These are phyloP conservation scores for Exophiala sp. DNA, from an alignment of 2,329 filamentous ascomycete genomes.

Conservation along the genomic window DNA sequence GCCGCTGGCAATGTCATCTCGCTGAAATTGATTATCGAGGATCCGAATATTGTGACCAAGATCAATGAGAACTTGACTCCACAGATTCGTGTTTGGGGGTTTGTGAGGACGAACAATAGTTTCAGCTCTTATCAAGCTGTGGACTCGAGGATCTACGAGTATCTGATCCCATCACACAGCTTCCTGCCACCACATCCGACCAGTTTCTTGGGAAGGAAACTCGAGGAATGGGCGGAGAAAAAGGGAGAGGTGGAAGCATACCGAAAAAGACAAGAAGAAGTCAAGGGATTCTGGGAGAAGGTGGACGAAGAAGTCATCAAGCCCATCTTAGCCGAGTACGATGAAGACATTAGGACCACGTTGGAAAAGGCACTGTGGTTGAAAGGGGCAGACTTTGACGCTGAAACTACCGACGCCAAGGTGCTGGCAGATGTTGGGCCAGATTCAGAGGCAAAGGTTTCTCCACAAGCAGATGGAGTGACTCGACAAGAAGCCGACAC, in stretches of 20 bases:
- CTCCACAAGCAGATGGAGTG: background rate
- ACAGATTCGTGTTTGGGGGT: conserved; percentile 94
- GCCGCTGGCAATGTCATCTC: conserved; percentile 94
- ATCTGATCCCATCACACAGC: conserved; percentile 87
- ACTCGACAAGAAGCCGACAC: background rate
- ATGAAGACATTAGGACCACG: conserved; percentile 36
- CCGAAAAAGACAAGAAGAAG: conserved; percentile 65
- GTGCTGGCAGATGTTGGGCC: conserved; percentile 16
- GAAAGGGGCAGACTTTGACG: conserved; percentile 35
- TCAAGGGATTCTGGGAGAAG: conserved; percentile 72
- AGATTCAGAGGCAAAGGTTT: background rate
- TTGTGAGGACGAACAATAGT: conserved; percentile 77
- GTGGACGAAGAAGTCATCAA: conserved; percentile 76
- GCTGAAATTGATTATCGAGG: conserved; percentile 91
- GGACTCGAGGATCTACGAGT: conserved; percentile 95
- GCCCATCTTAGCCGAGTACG: conserved; percentile 51
- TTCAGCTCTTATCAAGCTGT: conserved; percentile 95
- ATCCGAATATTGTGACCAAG: conserved; percentile 76
- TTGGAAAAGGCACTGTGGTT: conserved; percentile 39
- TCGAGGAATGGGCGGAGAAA: conserved; percentile 71
- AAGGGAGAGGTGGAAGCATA: conserved; percentile 65
- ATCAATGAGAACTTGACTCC: conserved; percentile 80
- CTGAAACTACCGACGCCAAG: conserved; percentile 12
- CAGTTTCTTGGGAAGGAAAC: conserved; percentile 74
- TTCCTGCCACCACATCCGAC: conserved; percentile 87